Evolutionary conservation across 2,329 filamentous ascomycete genomes (phyloP).

Genomic region (Dendryphion nanum): DNA sequence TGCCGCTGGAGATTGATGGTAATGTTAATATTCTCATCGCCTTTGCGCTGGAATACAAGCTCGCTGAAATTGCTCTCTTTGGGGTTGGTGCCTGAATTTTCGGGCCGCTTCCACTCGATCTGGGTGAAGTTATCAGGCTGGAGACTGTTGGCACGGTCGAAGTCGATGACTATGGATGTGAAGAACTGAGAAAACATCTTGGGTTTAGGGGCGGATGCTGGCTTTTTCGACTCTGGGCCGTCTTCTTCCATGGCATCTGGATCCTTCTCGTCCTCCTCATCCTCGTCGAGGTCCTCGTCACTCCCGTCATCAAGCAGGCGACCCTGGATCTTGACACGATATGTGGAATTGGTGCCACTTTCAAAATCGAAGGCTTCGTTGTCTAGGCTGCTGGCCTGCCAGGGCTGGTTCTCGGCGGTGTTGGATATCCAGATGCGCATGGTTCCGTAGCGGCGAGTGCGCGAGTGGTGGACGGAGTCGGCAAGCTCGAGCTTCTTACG

Average conservation of each 20-base stretch:
- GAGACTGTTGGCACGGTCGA: constrained; percentile 59
- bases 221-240: constrained; percentile 32
- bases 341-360: constrained; percentile 73
- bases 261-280: constrained; percentile 39
- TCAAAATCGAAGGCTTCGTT: constrained; percentile 80
- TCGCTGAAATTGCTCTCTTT: constrained; percentile 81
- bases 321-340: constrained; percentile 89
- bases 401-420: constrained; percentile 88
- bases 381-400: constrained; percentile 72
- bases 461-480: constrained; percentile 73
- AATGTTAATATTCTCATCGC: constrained; percentile 90
- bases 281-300: constrained; percentile 31
- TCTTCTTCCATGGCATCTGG: constrained; percentile 63
- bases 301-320: constrained; percentile 63
- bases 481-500: constrained; percentile 89
- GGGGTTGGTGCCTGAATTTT: constrained; percentile 55
- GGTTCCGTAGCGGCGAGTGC: constrained; percentile 76
- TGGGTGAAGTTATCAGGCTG: constrained; percentile 61
- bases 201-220: constrained; percentile 44
- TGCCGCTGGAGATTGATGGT: constrained; percentile 83
- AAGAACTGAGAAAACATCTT: constrained; percentile 73
- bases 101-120: constrained; percentile 88
- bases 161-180: constrained; percentile 69
- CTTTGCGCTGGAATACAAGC: constrained; percentile 84
- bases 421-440: constrained; percentile 94